Evolutionary conservation across 2,329 filamentous ascomycete genomes (phyloP).

Genomic region (Penicillium decumbens): DNA sequence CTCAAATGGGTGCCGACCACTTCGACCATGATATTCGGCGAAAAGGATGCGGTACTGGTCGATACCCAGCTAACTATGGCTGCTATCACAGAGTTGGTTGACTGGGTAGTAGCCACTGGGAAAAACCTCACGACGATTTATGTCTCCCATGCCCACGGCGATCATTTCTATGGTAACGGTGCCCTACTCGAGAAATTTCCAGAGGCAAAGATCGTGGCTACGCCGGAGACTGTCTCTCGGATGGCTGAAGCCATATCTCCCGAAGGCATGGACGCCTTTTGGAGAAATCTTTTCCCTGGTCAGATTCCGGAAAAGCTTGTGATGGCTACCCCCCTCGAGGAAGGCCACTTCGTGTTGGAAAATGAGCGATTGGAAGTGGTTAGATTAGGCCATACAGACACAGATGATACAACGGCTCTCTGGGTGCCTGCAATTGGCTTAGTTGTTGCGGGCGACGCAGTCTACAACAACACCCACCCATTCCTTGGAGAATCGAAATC

Average conservation of each 20-base stretch:
- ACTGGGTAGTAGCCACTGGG: too few species aligned
- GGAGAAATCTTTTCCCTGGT: slow-evolving; percentile 4
- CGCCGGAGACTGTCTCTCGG: slow-evolving; percentile 5
- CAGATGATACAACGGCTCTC: slow-evolving; percentile 7
- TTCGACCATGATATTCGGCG: too few species aligned
- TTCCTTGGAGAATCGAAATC: slow-evolving; percentile 5
- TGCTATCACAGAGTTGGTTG: too few species aligned
- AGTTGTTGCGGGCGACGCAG: slow-evolving; percentile 6
- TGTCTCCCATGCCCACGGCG: too few species aligned
- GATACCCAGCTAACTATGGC: too few species aligned
- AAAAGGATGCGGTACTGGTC: too few species aligned
- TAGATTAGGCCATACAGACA: slow-evolving; percentile 7
- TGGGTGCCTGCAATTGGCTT: slow-evolving; percentile 8
- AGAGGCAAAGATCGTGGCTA: slow-evolving; percentile 1
- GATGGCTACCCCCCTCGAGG: neutral
- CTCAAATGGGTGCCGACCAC: too few species aligned
- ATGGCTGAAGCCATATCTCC: slow-evolving; percentile 2
- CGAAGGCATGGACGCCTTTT: slow-evolving; percentile 1
- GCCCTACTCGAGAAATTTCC: too few species aligned
- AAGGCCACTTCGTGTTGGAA: slow-evolving; percentile 5
- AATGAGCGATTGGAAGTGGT: slow-evolving; percentile 2
- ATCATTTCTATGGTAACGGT: too few species aligned
- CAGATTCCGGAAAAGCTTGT: slow-evolving; percentile 5
- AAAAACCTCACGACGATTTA: too few species aligned
- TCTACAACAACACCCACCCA: slow-evolving; percentile 10